phyloP scores from a whole-genome alignment of 2,329 filamentous ascomycete genomes.

The Thelonectria discophora region DNA sequence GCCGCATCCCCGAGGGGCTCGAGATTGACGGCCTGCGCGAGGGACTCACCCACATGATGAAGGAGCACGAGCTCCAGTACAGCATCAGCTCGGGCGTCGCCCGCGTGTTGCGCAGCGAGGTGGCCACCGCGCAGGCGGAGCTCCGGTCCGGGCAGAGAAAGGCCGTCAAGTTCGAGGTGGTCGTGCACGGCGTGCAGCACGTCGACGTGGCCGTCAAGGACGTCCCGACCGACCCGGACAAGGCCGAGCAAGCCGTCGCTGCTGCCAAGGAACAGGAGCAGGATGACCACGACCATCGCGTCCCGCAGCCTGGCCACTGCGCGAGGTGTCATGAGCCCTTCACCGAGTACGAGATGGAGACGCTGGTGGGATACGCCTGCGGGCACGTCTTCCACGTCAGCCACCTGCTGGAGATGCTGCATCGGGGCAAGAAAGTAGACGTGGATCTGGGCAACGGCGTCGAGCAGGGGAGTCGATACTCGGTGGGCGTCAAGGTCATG shows the following conservation, averaged over 20 bases:
- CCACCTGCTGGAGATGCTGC: constrained; percentile 69
- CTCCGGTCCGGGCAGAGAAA: constrained; percentile 81
- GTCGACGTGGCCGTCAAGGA: constrained; percentile 55
- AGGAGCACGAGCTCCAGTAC: constrained; percentile 94
- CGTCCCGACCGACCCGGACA: constrained; percentile 43
- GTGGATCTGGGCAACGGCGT: constrained; percentile 55
- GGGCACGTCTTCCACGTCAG: constrained; percentile 83
- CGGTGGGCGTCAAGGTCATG: constrained; percentile 86
- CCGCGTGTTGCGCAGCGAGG: constrained; percentile 85
- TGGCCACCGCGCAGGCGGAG: constrained; percentile 82
- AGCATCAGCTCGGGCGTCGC: constrained; percentile 93
- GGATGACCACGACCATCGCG: constrained; percentile 43
- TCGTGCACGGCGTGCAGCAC: constrained; percentile 55
- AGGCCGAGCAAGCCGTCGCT: constrained; percentile 30
- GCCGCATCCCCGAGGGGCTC: constrained; percentile 89
- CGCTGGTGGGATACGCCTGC: constrained; percentile 81
- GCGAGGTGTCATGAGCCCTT: constrained; percentile 66
- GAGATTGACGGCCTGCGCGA: constrained; percentile 92
- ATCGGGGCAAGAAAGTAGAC: constrained; percentile 57
- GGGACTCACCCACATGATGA: constrained; percentile 88
- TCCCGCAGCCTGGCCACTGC: constrained; percentile 64
- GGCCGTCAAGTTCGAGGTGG: constrained; percentile 88
- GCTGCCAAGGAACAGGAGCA: too few relatives aligned
- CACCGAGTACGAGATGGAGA: constrained; percentile 71
- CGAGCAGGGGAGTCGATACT: constrained; percentile 61